These are phyloP conservation scores for Dictyostelium firmibasis DNA, from an alignment of 78 protist genomes.

Conservation along the genomic window DNA sequence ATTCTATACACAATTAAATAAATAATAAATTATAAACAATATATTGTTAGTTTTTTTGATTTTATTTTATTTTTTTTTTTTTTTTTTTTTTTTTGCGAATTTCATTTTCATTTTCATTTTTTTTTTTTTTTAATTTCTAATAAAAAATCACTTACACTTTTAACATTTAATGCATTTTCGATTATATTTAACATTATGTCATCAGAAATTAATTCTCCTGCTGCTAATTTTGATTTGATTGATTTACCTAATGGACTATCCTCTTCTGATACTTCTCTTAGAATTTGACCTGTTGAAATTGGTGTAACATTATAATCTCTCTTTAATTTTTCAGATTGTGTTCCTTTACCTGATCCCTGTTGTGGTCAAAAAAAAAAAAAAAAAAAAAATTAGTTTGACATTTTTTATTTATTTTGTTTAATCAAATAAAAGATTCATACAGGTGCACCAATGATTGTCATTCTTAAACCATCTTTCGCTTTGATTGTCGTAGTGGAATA, in stretches of 20 bases:
- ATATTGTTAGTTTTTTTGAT: neutral
- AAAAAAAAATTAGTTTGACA: neutral
- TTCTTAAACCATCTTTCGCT: neutral
- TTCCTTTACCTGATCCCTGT: slow-evolving; percentile 84
- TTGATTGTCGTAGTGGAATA: neutral
- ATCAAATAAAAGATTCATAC: neutral
- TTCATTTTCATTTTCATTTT: neutral
- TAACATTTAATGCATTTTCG: slow-evolving; percentile 13
- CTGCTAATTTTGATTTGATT: slow-evolving; percentile 20
- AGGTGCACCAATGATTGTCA: slow-evolving; percentile 73
- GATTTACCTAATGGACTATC: slow-evolving; percentile 31
- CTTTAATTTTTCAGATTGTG: slow-evolving; percentile 71
- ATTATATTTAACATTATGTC: slow-evolving; percentile 51
- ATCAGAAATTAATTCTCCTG: slow-evolving; percentile 76
- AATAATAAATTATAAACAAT: neutral
- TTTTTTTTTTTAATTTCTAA: neutral
- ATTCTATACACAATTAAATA: neutral
- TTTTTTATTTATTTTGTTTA: no score
- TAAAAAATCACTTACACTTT: neutral
- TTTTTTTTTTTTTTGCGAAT: no score
- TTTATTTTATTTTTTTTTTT: no score
- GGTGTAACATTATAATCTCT: slow-evolving; percentile 63
- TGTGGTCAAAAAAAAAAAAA: neutral
- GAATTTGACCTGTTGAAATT: slow-evolving; percentile 80
- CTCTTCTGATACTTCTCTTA: slow-evolving; percentile 44